Conservation (phyloP, 1,284 basidiomycete species). For the Spongiforma sp. region DNA sequence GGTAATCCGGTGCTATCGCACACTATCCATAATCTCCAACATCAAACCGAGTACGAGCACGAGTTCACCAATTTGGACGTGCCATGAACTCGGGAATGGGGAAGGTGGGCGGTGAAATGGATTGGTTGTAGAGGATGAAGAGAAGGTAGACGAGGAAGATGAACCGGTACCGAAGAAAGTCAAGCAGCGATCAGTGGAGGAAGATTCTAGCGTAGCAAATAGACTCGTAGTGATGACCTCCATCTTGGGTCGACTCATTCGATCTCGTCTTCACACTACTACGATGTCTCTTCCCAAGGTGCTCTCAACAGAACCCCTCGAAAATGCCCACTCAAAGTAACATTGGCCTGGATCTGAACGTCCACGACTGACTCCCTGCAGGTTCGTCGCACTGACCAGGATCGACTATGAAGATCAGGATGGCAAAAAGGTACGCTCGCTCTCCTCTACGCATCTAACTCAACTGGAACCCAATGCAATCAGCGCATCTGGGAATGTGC, state of each 20-base stretch:
- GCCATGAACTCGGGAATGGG: slow-evolving; percentile 65
- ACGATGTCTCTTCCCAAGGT: slow-evolving; percentile 39
- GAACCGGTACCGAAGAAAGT: not conserved
- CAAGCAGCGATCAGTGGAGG: slow-evolving; percentile 21
- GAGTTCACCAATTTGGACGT: slow-evolving; percentile 92
- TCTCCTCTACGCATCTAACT: not conserved
- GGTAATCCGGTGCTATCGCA: too few species aligned
- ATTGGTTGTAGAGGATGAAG: slow-evolving; percentile 44
- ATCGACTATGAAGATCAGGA: slow-evolving; percentile 77
- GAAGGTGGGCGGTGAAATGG: slow-evolving; percentile 70
- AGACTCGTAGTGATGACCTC: too few species aligned
- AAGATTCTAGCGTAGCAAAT: too few species aligned
- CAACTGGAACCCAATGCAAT: not conserved
- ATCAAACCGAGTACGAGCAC: slow-evolving; percentile 86
- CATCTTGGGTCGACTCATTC: slow-evolving; percentile 12
- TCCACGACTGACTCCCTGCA: slow-evolving; percentile 39
- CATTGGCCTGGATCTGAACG: slow-evolving; percentile 14
- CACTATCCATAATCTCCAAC: slow-evolving; percentile 86
- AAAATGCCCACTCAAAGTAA: slow-evolving; percentile 65
- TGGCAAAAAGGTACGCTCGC: slow-evolving; percentile 63
- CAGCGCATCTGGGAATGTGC: slow-evolving; percentile 89
- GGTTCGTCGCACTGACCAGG: slow-evolving; percentile 78
- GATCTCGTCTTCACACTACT: not conserved
- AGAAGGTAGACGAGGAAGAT: not conserved
- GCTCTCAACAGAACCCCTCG: slow-evolving; percentile 52